These are phyloP conservation scores for Boletus pseudopeckii DNA, from an alignment of 768 basidiomycete species.

Conservation along the genomic window DNA sequence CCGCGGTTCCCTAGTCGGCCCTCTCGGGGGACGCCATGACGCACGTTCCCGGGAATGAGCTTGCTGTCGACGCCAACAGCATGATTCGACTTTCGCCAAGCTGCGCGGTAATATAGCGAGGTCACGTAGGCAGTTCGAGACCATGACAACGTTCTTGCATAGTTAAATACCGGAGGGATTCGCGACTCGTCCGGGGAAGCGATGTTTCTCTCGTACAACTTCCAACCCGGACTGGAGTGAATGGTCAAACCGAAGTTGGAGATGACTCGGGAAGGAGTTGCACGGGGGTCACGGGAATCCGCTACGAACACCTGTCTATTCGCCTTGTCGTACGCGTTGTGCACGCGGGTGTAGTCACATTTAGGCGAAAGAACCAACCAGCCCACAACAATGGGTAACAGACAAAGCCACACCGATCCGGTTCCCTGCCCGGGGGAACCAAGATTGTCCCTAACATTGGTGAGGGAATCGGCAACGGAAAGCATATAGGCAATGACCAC, in stretches of 20 bases:
- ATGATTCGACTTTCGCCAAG: constrained; percentile 3
- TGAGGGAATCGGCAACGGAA: constrained; percentile 14
- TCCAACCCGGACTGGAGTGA: constrained; percentile 3
- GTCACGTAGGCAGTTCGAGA: constrained; percentile 10
- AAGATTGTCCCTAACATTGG: constrained; percentile 18
- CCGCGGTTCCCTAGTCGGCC: constrained; percentile 18
- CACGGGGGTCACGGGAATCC: neutral
- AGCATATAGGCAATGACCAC: constrained; percentile 40
- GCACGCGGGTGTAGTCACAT: constrained; percentile 34
- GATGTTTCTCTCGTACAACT: neutral
- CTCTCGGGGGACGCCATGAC: constrained; percentile 1
- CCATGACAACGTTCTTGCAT: constrained; percentile 22
- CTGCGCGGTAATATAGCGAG: constrained; percentile 16
- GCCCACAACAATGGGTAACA: constrained; percentile 38
- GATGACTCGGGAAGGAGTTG: neutral
- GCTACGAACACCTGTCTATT: constrained; percentile 3
- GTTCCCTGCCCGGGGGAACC: constrained; percentile 37
- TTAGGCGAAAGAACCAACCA: constrained; percentile 41
- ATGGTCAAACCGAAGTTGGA: constrained; percentile 13
- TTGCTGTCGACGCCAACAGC: constrained; percentile 1
- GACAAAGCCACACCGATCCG: constrained; percentile 42
- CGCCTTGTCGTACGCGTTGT: constrained; percentile 12
- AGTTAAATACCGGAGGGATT: constrained; percentile 25
- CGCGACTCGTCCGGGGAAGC: constrained; percentile 21
- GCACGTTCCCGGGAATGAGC: neutral